These are phyloP conservation scores for Adansonia gregorii DNA, from an alignment of 441 rosid species.

Conservation along the genomic window DNA sequence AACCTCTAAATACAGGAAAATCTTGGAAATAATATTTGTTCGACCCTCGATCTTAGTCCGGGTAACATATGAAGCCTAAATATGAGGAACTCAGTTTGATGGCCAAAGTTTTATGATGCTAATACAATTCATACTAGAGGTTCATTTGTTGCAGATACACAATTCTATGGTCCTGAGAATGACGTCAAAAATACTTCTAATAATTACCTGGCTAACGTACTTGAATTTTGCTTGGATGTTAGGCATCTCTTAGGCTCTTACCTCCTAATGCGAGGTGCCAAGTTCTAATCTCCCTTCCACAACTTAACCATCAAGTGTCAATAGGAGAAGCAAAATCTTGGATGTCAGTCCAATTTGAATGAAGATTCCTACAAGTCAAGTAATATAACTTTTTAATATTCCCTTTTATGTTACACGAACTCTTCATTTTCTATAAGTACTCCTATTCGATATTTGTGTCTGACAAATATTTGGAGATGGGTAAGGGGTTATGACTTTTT, in stretches of 20 bases:
- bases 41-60: too few species aligned
- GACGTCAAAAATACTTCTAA: neutral
- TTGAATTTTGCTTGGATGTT: too few species aligned
- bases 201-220: neutral
- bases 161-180: neutral
- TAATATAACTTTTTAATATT: neutral
- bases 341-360: neutral
- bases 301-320: neutral
- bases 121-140: neutral
- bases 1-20: too few species aligned
- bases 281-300: neutral
- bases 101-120: neutral
- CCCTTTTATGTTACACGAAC: neutral
- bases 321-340: neutral
- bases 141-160: neutral
- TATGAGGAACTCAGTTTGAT: neutral
- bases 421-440: too few species aligned
- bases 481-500: too few species aligned
- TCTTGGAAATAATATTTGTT: too few species aligned
- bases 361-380: neutral
- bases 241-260: neutral
- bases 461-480: too few species aligned
- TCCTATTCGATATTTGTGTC: too few species aligned
- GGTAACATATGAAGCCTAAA: neutral
- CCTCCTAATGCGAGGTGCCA: neutral